Base-by-base conservation (phyloP, 257 asterid genomes). In the Petunia axillaris region DNA sequence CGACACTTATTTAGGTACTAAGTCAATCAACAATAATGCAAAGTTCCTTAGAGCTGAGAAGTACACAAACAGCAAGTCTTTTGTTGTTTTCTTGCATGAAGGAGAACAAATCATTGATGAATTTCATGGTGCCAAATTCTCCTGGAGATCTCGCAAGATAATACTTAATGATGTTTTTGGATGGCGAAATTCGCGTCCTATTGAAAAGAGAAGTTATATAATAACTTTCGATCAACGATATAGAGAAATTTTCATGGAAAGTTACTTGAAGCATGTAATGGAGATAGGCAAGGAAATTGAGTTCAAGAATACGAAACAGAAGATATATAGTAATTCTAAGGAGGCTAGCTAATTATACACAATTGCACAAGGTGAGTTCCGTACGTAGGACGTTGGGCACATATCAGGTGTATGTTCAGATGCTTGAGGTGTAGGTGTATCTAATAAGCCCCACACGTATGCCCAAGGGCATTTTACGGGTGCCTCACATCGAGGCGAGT, bases 21-120 rank as follows among this genome's bases (percentile, higher is more conserved):
- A 25, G 77, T 70, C 77, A 3, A 36, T 70, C 0, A 2, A 48
- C 59, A 70, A 37, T 43, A 1, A 54, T 70, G 59, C 77, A 2
- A 70, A 70, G 57, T 48, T 44, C 46, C 77, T 70, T 10, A 70
- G 46, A 70, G 77, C 41, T 25, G 77, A 70, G 46, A 70, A 70
- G 8, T 0, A 8, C 10, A 14, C 44, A 7, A 70, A 46, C 16
- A 25, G 57, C 43, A 70, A 4, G 43, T 70, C 43, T 70, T 46
- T 48, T 14, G 15, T 9, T 44, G 16, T 70, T 70, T 2, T 70
- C 0, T 70, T 70, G 43, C 59, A 70, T 6, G 77, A 70, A 16
- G 77, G 77, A 46, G 59, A 70, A 70, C 40, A 35, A 70, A 70
- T 48, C 9, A 25, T 10, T 70, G 77, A 70, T 70, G 77, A 46